Conservation (phyloP, 1,139 yeast genomes). For the Saccharomyces hybrid region DNA sequence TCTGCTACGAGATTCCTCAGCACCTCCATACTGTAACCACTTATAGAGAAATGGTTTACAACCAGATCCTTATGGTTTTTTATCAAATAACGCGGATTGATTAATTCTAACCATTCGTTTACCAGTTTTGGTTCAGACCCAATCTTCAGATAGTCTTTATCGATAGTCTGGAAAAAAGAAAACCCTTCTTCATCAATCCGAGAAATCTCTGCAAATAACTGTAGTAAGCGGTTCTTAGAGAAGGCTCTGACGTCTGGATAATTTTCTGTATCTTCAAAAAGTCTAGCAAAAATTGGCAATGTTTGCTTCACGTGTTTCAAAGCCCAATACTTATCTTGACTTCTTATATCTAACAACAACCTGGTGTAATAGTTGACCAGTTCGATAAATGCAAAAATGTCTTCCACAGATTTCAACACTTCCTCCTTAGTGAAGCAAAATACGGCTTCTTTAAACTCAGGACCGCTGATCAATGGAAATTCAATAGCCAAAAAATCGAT, state of each 20-base stretch:
- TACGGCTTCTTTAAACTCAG: slow-evolving; percentile 25
- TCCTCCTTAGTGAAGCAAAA: slow-evolving; percentile 19
- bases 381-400: slow-evolving; percentile 29
- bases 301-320: slow-evolving; percentile 13
- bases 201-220: slow-evolving; percentile 29
- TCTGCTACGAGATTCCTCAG: slow-evolving; percentile 26
- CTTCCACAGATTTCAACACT: slow-evolving; percentile 17
- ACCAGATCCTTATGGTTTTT: slow-evolving; percentile 19
- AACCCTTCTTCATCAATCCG: slow-evolving; percentile 16
- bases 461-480: slow-evolving; percentile 16
- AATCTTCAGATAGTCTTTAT: slow-evolving; percentile 22
- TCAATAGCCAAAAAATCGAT: slow-evolving; percentile 25
- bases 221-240: slow-evolving; percentile 14
- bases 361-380: slow-evolving; percentile 27
- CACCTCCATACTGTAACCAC: slow-evolving; percentile 24
- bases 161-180: slow-evolving; percentile 19
- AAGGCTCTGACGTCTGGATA: slow-evolving; percentile 22
- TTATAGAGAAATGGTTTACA: slow-evolving; percentile 13
- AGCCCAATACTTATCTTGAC: slow-evolving; percentile 16
- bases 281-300: slow-evolving; percentile 17
- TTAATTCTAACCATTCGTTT: slow-evolving; percentile 24
- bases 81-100: slow-evolving; percentile 31
- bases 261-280: slow-evolving; percentile 21
- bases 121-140: slow-evolving; percentile 14
- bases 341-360: slow-evolving; percentile 16